These are phyloP conservation scores for Zoysia japonica DNA, from an alignment of 176 grass and related monocot species.

Conservation along the genomic window DNA sequence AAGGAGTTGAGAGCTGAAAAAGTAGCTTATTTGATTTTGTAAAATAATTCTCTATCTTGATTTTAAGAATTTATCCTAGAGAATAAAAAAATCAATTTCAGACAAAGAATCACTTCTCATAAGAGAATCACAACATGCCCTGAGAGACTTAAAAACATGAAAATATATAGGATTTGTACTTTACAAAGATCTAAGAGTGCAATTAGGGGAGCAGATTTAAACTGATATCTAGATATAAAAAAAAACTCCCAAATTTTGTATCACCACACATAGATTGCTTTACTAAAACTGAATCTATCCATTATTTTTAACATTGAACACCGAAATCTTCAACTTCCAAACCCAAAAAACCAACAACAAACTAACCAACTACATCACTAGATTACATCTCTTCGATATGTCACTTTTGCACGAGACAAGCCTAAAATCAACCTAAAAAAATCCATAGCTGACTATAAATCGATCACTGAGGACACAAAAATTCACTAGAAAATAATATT, in stretches of 20 bases:
- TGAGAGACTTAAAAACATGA: no score
- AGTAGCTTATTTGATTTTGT: no score
- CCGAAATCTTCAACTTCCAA: constrained; percentile 3
- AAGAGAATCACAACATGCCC: no score
- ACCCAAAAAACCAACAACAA: constrained; percentile 8
- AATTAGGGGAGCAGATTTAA: background rate
- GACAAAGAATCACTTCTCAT: no score
- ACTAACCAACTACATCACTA: constrained; percentile 4
- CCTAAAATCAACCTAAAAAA: background rate
- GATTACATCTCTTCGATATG: background rate
- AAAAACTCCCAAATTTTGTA: background rate
- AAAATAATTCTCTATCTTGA: no score
- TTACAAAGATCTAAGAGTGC: background rate
- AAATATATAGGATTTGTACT: constrained; percentile 29
- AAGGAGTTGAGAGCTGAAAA: no score
- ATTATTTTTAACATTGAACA: background rate
- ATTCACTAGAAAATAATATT: background rate
- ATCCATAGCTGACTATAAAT: background rate
- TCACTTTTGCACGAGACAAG: background rate
- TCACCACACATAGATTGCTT: background rate
- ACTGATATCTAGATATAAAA: background rate
- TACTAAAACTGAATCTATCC: constrained; percentile 8
- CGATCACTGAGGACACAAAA: background rate
- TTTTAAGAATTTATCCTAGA: no score
- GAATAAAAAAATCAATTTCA: no score